Percentiles rank a stretch among this genome's conserved stretches.
phyloP scores from a whole-genome alignment of 1,139 yeast species.

The Maudiozyma humilis region DNA sequence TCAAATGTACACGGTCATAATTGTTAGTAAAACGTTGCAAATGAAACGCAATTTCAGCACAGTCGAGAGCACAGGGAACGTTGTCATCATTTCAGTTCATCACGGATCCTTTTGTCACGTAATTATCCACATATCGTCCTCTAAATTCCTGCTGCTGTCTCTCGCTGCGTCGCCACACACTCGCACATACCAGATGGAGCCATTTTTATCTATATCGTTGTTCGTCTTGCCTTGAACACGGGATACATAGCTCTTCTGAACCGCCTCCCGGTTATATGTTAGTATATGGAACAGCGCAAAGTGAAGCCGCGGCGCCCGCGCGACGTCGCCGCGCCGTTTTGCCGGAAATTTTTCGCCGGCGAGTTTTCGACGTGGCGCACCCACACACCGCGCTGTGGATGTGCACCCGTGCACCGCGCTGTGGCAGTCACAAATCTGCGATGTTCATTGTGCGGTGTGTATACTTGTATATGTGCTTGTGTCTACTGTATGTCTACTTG shows the following conservation, averaged over 20 bases:
- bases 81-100: too few species aligned
- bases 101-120: too few species aligned
- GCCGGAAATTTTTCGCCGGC: too few species aligned
- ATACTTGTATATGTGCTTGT: not conserved
- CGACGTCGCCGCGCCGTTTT: too few species aligned
- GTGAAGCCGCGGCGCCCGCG: too few species aligned
- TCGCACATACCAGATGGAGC: slow-evolving; percentile 47
- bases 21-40: slow-evolving; percentile 8
- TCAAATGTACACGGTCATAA: not conserved
- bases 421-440: not conserved
- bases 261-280: too few species aligned
- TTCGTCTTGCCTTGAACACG: slow-evolving; percentile 2
- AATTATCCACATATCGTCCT: not conserved
- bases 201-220: slow-evolving; percentile 33
- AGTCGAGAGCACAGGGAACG: too few species aligned
- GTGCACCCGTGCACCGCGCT: slow-evolving; percentile 1
- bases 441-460: not conserved
- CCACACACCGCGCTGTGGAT: not conserved
- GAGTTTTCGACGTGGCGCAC: not conserved
- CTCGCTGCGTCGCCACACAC: too few species aligned
- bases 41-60: too few species aligned
- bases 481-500: too few species aligned
- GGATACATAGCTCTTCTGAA: not conserved
- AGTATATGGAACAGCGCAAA: too few species aligned
- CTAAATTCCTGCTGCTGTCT: not conserved